Evolutionary conservation across 352 stramenopile genomes (phyloP).

Genomic region (Globisporangium lucens): DNA sequence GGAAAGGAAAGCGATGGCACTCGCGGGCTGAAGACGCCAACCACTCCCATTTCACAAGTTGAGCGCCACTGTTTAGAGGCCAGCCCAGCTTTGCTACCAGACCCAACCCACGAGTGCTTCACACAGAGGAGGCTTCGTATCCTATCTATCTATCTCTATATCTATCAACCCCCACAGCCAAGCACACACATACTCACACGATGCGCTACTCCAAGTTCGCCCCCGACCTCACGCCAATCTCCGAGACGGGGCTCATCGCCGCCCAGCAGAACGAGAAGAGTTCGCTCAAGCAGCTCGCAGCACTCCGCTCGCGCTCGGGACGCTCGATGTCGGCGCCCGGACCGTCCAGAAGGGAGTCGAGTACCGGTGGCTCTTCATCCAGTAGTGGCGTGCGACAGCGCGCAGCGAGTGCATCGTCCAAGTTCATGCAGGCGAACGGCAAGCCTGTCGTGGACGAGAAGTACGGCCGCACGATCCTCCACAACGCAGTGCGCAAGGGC

Average conservation of each 20-base stretch:
- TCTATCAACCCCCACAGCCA: background rate
- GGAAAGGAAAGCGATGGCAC: background rate
- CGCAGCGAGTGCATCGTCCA: background rate
- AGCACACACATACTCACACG: background rate
- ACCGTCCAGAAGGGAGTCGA: background rate
- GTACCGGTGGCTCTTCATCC: background rate
- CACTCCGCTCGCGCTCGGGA: conserved; percentile 8
- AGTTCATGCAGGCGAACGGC: background rate
- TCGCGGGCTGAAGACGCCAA: background rate
- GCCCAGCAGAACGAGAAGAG: conserved; percentile 10
- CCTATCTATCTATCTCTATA: background rate
- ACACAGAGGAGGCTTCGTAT: conserved; percentile 2
- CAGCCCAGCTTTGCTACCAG: background rate
- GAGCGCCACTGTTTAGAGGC: background rate
- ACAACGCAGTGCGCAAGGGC: conserved; percentile 51
- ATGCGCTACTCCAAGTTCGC: conserved; percentile 51
- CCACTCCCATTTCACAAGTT: background rate
- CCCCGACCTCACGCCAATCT: conserved; percentile 54
- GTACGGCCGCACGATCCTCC: conserved; percentile 42
- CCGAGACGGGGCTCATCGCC: conserved; percentile 51
- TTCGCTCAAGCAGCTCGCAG: conserved; percentile 14
- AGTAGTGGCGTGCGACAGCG: conserved; percentile 6
- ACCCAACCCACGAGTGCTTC: background rate
- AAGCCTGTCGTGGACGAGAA: conserved; percentile 27
- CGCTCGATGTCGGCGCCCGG: conserved; percentile 15